Evolutionary conservation across 2,329 filamentous ascomycete genomes (phyloP).

Genomic region (Colletotrichum lupini): DNA sequence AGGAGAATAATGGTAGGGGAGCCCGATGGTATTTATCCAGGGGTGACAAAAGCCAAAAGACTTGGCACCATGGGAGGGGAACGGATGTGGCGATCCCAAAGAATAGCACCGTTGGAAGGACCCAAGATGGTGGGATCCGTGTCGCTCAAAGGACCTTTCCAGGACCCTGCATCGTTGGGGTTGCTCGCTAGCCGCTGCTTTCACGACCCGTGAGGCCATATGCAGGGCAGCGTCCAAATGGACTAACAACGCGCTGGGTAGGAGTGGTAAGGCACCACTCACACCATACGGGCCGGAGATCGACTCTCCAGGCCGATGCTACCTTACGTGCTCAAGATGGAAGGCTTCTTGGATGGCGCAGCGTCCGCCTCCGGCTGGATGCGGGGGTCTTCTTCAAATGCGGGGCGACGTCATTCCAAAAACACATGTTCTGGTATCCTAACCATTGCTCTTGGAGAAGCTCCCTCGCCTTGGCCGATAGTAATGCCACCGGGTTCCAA

Average conservation of each 20-base stretch:
- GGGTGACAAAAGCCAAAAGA: not conserved
- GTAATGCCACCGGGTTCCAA: not conserved
- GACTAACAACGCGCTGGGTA: not conserved
- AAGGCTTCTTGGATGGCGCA: slow-evolving; percentile 3
- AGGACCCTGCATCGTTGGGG: not conserved
- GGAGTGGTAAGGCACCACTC: not conserved
- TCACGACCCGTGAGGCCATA: not conserved
- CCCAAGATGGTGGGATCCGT: slow-evolving; percentile 18
- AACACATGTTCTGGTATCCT: not conserved
- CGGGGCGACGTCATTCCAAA: slow-evolving; percentile 27
- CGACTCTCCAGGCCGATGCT: not conserved
- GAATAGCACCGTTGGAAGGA: slow-evolving; percentile 25
- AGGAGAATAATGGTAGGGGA: not conserved
- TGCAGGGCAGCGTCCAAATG: not conserved
- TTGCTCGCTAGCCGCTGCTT: not conserved
- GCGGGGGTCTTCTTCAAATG: slow-evolving; percentile 3
- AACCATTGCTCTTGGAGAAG: not conserved
- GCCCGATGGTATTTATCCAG: slow-evolving; percentile 22
- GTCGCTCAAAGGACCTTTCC: slow-evolving; percentile 15
- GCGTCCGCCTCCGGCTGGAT: not conserved
- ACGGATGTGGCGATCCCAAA: slow-evolving; percentile 25
- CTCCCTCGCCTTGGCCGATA: not conserved
- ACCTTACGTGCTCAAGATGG: not conserved
- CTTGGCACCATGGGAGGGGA: not conserved
- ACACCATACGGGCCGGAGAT: not conserved